phyloP scores from a whole-genome alignment of 176 grass and related monocot genomes.

The Cenchrus purpureus region DNA sequence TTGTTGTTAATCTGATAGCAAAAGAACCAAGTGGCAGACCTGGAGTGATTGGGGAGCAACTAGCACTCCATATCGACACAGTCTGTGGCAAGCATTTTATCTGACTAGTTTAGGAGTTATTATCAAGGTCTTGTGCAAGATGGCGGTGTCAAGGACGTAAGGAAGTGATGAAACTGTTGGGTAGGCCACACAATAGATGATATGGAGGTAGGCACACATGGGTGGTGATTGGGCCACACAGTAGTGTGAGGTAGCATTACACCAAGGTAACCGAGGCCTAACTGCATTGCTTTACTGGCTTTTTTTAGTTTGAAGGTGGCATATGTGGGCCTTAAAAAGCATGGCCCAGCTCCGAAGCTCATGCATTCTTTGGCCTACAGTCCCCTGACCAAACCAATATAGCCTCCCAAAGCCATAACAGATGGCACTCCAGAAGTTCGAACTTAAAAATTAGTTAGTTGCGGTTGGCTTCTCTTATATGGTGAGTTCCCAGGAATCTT shows the following conservation, averaged over 20 bases:
- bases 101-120: neutral
- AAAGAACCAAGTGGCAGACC: neutral
- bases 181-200: neutral
- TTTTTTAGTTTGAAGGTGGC: neutral
- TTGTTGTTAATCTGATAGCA: neutral
- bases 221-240: neutral
- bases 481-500: neutral
- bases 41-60: neutral
- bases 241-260: neutral
- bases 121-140: neutral
- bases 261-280: neutral
- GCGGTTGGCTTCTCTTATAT: neutral
- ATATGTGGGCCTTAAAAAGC: neutral
- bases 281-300: neutral
- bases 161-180: neutral
- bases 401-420: neutral
- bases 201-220: neutral
- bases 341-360: neutral
- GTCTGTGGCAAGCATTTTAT: neutral
- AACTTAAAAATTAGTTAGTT: neutral
- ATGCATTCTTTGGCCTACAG: neutral
- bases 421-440: neutral
- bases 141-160: neutral
- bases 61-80: neutral
- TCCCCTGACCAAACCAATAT: neutral